Conservation (phyloP, 164 flowering plant species). For the Dillenia turbinata region DNA sequence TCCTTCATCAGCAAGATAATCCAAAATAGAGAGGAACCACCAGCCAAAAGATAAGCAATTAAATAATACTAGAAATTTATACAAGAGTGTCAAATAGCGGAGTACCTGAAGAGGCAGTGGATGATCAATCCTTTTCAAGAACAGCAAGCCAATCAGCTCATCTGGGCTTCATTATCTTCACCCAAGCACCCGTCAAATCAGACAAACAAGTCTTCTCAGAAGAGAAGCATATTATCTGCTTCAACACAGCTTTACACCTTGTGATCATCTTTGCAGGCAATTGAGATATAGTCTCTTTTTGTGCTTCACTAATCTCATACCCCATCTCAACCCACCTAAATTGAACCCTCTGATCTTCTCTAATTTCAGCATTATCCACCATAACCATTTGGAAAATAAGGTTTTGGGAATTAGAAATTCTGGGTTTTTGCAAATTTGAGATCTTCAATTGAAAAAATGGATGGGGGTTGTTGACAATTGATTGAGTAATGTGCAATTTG, state of each 20-base stretch:
- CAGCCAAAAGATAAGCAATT: too few relatives aligned
- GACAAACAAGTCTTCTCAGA: slow-evolving; percentile 28
- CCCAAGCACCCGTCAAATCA: slow-evolving; percentile 63
- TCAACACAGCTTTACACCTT: slow-evolving; percentile 69
- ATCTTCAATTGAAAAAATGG: slow-evolving; percentile 1
- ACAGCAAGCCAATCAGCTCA: slow-evolving; percentile 88
- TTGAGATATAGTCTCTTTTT: slow-evolving; percentile 45
- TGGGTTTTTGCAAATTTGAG: slow-evolving; percentile 2
- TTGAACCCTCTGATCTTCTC: slow-evolving; percentile 26
- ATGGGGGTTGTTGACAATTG: slow-evolving; percentile 3
- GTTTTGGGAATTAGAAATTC: not conserved
- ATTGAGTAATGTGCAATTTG: slow-evolving; percentile 4
- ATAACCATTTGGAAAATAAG: not conserved
- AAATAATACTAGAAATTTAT: too few relatives aligned
- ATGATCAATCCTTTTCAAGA: slow-evolving; percentile 52
- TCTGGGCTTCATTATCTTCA: slow-evolving; percentile 71
- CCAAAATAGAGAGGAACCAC: too few relatives aligned
- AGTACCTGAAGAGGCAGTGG: slow-evolving; percentile 60
- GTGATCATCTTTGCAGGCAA: slow-evolving; percentile 64
- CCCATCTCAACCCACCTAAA: slow-evolving; percentile 57
- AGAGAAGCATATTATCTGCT: slow-evolving; percentile 63
- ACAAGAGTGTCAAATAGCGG: too few relatives aligned
- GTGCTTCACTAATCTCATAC: slow-evolving; percentile 40
- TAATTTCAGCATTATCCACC: not conserved
- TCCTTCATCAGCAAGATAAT: too few relatives aligned